A percentile compares a stretch with the other conserved stretches of the same genome.
These are phyloP conservation scores for Articulospora tetracladia DNA, from an alignment of 495 filamentous ascomycete genomes.

Conservation along the genomic window DNA sequence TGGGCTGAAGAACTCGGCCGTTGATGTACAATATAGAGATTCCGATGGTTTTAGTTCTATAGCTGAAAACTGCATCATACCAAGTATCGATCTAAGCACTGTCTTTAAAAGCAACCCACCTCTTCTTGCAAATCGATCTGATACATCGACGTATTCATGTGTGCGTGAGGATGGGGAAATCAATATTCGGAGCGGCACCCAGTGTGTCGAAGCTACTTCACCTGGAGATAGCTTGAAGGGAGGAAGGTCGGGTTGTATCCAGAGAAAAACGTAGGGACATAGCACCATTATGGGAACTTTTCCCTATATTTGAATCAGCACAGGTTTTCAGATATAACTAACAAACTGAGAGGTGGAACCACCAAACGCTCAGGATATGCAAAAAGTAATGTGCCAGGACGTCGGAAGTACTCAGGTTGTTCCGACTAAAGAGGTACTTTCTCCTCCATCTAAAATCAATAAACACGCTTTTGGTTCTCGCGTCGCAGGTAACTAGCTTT, in stretches of 20 bases:
- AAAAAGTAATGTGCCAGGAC: too few species aligned
- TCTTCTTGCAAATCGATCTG: slow-evolving; percentile 54
- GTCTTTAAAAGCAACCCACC: slow-evolving; percentile 46
- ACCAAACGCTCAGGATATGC: too few species aligned
- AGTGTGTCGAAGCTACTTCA: slow-evolving; percentile 73
- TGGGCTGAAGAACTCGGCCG: slow-evolving; percentile 39
- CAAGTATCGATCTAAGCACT: slow-evolving; percentile 52
- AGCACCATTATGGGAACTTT: slow-evolving; percentile 74
- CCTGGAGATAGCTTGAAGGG: slow-evolving; percentile 62
- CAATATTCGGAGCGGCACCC: slow-evolving; percentile 67
- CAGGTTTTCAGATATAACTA: too few species aligned
- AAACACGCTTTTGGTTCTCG: too few species aligned
- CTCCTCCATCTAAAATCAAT: too few species aligned
- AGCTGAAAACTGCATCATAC: slow-evolving; percentile 70
- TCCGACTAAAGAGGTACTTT: too few species aligned
- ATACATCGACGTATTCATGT: slow-evolving; percentile 61
- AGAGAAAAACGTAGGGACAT: slow-evolving; percentile 69
- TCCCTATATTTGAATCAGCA: slow-evolving; percentile 29
- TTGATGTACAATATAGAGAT: slow-evolving; percentile 50
- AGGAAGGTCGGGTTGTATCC: slow-evolving; percentile 53
- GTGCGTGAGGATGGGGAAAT: slow-evolving; percentile 60
- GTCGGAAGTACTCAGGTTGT: too few species aligned
- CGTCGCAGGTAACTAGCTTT: too few species aligned
- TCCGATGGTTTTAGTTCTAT: slow-evolving; percentile 54
- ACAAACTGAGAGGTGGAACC: too few species aligned